Conservation (phyloP, 2,329 filamentous ascomycete genomes). For the Emergomyces pasteurianus region DNA sequence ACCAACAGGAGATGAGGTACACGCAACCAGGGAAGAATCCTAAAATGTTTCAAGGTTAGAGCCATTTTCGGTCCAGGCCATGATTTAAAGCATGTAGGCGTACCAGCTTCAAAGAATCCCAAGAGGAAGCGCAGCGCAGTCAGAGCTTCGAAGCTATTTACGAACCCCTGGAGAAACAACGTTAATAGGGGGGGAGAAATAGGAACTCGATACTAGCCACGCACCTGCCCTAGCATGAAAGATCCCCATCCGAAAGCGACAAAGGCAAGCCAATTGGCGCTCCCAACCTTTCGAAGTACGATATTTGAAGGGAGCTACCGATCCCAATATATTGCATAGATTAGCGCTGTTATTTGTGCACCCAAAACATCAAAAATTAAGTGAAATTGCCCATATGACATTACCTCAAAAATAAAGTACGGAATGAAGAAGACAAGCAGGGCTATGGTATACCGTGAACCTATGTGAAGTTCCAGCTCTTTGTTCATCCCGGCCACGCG, state of each 20-base stretch:
- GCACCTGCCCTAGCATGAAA: conserved; percentile 11
- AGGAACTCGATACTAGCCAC: conserved; percentile 8
- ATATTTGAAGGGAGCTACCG: conserved; percentile 49
- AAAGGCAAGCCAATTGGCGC: conserved; percentile 18
- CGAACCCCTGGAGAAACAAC: conserved; percentile 10
- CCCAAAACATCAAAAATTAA: neutral
- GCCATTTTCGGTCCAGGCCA: neutral
- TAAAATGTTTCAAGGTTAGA: conserved; percentile 7
- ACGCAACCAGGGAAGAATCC: conserved; percentile 42
- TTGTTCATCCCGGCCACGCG: conserved; percentile 49
- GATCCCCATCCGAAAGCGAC: conserved; percentile 17
- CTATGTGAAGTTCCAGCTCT: conserved; percentile 18
- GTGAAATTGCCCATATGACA: neutral
- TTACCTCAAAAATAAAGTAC: conserved; percentile 56
- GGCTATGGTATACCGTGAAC: conserved; percentile 39
- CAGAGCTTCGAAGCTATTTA: conserved; percentile 5
- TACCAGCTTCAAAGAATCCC: conserved; percentile 8
- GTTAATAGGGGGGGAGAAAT: conserved; percentile 1
- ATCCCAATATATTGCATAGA: neutral
- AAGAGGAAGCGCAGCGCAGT: neutral
- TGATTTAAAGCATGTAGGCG: conserved; percentile 39
- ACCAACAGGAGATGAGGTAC: conserved; percentile 59
- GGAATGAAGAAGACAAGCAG: conserved; percentile 63
- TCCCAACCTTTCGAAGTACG: conserved; percentile 53
- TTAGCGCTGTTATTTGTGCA: neutral